Base-by-base conservation (phyloP, 805 yeast species). In the Candida tibetensis region DNA sequence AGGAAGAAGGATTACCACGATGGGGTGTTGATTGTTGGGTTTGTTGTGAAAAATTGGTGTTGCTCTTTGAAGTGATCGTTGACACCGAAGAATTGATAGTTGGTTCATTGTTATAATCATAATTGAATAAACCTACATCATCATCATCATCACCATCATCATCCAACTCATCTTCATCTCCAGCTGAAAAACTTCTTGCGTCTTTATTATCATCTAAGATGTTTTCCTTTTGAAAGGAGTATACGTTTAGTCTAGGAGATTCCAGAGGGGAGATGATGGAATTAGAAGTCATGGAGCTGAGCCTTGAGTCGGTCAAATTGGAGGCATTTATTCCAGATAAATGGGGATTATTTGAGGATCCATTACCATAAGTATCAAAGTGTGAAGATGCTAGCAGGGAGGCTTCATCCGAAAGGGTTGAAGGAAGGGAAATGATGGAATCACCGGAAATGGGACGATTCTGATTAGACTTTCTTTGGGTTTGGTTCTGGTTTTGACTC, bases 211-310 rank as follows among this genome's bases (percentile, higher is more conserved):
- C 28, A 9, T 32, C 13, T 10, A 47, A 14, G 23, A 41, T 42
- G 36, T 41, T 36, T 21, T 25, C 23, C 13, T 25, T 18, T 26
- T 30, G 14, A n/a, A 35, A 22, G 5, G 13, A n/a, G 27, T 39
- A 45, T 18, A 30, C 32, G 19, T 41, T 40, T 8, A 32, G 25
- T 2, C 45, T 30, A n/a, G 56, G 55, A 2, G 52, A 47, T 5
- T 46, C 51, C 41, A 43, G 38, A 2, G 52, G 48, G 10, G 60
- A 50, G 17, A 48, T 45, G 12, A 52, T 41, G 13, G 58, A 51
- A 43, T 53, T 43, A 37, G 58, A 53, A 5, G 72, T 64, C 46
- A 67, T 46, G 15, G 70, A 61, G 49, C 69, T 66, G 34, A 64
- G 53, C 22, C 72, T 54, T 6, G 69, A 63, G 40, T 65, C 71